Evolutionary conservation across 2,329 filamentous ascomycete genomes (phyloP).

Genomic region (Penicillium sp.): DNA sequence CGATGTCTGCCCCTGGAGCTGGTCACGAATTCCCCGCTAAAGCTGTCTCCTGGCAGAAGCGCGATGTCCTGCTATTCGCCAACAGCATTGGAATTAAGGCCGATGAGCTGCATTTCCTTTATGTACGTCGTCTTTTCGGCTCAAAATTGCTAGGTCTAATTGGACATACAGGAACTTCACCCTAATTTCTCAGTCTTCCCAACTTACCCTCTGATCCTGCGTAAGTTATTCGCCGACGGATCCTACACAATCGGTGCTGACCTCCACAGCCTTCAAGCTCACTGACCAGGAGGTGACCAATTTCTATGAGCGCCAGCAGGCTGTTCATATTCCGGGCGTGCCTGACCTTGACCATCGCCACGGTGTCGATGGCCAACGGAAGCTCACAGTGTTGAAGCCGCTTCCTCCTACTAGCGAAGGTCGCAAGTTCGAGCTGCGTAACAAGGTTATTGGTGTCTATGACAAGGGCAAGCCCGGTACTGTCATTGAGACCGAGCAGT

Average conservation of each 20-base stretch:
- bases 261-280: constrained; percentile 69
- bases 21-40: constrained; percentile 78
- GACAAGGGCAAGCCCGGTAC: constrained; percentile 85
- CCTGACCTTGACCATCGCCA: constrained; percentile 74
- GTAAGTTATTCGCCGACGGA: constrained; percentile 47
- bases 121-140: constrained; percentile 56
- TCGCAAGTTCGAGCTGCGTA: constrained; percentile 72
- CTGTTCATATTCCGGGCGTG: constrained; percentile 69
- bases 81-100: constrained; percentile 80
- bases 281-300: constrained; percentile 75
- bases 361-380: constrained; percentile 81
- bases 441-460: constrained; percentile 80
- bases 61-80: constrained; percentile 86
- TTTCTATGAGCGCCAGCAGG: constrained; percentile 73
- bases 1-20: constrained; percentile 55
- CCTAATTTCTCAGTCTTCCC: constrained; percentile 86
- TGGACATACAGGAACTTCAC: constrained; percentile 69
- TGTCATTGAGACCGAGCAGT: constrained; percentile 76
- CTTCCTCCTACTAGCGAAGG: constrained; percentile 72
- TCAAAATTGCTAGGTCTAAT: constrained; percentile 7
- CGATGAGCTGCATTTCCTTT: constrained; percentile 93
- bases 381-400: constrained; percentile 73
- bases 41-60: constrained; percentile 81
- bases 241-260: constrained; percentile 34
- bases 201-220: constrained; percentile 80